A percentile compares a stretch with the other conserved stretches of the same genome.
Evolutionary conservation across 768 basidiomycete genomes (phyloP).

Genomic region (Sporobolomyces roseus): DNA sequence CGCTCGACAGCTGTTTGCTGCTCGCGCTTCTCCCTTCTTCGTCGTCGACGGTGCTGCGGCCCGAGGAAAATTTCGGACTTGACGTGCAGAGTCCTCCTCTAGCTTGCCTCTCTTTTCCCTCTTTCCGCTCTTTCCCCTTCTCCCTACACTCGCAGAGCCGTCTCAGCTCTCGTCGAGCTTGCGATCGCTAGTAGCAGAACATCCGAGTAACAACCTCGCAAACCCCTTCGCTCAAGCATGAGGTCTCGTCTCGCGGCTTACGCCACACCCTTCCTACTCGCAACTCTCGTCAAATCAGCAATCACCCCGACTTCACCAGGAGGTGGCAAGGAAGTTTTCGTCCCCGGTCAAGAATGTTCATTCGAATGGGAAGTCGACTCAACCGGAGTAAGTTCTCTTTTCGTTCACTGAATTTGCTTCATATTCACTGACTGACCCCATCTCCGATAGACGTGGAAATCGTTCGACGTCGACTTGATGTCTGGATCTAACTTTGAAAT

Average conservation of each 20-base stretch:
- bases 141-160: too few species aligned
- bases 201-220: too few species aligned
- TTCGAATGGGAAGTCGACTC: constrained; percentile 11
- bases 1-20: too few species aligned
- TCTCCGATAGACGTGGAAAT: constrained; percentile 7
- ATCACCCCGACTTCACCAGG: constrained; percentile 4
- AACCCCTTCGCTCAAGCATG: too few species aligned
- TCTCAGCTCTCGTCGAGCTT: too few species aligned
- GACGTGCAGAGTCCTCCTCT: not conserved
- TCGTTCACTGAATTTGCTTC: not conserved
- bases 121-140: too few species aligned
- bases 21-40: too few species aligned
- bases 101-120: not conserved
- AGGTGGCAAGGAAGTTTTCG: not conserved
- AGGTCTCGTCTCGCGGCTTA: not conserved
- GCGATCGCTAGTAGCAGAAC: too few species aligned
- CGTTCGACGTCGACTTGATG: constrained; percentile 29
- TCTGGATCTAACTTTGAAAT: constrained; percentile 30
- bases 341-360: constrained; percentile 1
- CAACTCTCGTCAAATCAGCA: not conserved
- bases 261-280: too few species aligned
- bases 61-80: too few species aligned
- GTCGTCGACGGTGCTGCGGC: too few species aligned
- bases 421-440: not conserved
- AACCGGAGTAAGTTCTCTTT: not conserved